Evolutionary conservation across 768 basidiomycete species (phyloP).

Genomic region (Pleurotus citrinopileatus): DNA sequence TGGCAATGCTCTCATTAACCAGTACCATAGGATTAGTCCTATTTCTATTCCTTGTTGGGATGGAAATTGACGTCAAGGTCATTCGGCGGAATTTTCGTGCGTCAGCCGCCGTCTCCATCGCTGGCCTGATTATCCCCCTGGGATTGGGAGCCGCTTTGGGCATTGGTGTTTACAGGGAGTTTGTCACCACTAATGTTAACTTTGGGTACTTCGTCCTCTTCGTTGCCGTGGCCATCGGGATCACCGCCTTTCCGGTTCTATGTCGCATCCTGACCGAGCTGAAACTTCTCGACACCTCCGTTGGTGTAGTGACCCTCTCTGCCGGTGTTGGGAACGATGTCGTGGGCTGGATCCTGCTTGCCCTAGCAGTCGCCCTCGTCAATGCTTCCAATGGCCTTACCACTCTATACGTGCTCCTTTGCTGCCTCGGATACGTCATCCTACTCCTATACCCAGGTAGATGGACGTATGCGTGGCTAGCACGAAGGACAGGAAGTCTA

Average conservation of each 20-base stretch:
- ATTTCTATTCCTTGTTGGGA: conserved; percentile 80
- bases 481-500: conserved; percentile 63
- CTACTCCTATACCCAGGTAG: conserved; percentile 65
- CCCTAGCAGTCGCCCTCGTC: conserved; percentile 79
- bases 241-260: conserved; percentile 80
- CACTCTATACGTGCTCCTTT: conserved; percentile 76
- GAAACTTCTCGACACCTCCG: conserved; percentile 77
- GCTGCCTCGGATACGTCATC: conserved; percentile 62
- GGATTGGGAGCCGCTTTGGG: conserved; percentile 76
- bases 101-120: conserved; percentile 56
- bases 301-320: conserved; percentile 80
- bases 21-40: conserved; percentile 73
- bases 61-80: conserved; percentile 77
- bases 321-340: conserved; percentile 81
- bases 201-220: conserved; percentile 87
- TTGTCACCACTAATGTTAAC: conserved; percentile 52
- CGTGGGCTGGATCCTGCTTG: conserved; percentile 85
- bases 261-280: conserved; percentile 83
- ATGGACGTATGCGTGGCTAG: conserved; percentile 66
- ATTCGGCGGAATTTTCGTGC: conserved; percentile 61
- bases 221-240: conserved; percentile 77
- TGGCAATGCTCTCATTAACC: conserved; percentile 65
- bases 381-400: conserved; percentile 73
- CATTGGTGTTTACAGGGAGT: conserved; percentile 72
- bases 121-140: conserved; percentile 75